A percentile compares a stretch with the other conserved stretches of the same genome.
These are phyloP conservation scores for Boletellus ananiceps DNA, from an alignment of 768 basidiomycete genomes.

Conservation along the genomic window DNA sequence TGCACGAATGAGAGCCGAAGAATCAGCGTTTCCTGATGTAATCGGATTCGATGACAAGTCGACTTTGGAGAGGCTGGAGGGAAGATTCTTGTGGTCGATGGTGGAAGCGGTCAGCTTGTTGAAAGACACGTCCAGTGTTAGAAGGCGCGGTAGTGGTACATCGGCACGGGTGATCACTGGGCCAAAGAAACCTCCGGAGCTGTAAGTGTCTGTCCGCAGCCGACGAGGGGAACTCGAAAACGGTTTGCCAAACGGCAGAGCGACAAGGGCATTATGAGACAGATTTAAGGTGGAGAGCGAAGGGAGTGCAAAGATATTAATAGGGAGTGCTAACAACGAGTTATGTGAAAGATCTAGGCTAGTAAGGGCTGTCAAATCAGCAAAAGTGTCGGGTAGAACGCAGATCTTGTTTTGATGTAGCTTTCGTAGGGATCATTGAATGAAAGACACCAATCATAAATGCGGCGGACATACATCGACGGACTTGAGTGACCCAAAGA, in stretches of 20 bases:
- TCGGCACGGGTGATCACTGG: conserved; percentile 59
- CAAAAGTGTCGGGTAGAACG: conserved; percentile 59
- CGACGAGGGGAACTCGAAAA: conserved; percentile 36
- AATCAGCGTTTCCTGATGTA: conserved; percentile 31
- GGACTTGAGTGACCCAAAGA: conserved; percentile 78
- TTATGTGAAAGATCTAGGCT: conserved; percentile 75
- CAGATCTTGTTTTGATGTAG: conserved; percentile 70
- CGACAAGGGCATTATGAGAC: conserved; percentile 61
- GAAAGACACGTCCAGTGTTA: conserved; percentile 58
- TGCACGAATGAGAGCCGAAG: conserved; percentile 37
- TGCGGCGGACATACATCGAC: conserved; percentile 56
- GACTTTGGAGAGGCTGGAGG: conserved; percentile 50
- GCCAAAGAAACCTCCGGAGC: conserved; percentile 57
- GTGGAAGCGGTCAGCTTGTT: conserved; percentile 56
- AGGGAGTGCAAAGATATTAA: conserved; percentile 64
- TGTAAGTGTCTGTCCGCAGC: conserved; percentile 24
- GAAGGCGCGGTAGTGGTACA: conserved; percentile 60
- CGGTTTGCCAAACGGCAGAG: conserved; percentile 59
- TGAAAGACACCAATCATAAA: neutral
- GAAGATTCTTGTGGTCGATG: conserved; percentile 52
- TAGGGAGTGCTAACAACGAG: conserved; percentile 55
- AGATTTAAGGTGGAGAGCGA: conserved; percentile 62
- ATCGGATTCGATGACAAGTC: conserved; percentile 69
- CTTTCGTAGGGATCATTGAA: conserved; percentile 33
- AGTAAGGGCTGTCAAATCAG: conserved; percentile 63